A percentile compares a stretch with the other conserved stretches of the same genome.
Evolutionary conservation across 2,329 filamentous ascomycete genomes (phyloP).

Genomic region (Colletotrichum sp.): DNA sequence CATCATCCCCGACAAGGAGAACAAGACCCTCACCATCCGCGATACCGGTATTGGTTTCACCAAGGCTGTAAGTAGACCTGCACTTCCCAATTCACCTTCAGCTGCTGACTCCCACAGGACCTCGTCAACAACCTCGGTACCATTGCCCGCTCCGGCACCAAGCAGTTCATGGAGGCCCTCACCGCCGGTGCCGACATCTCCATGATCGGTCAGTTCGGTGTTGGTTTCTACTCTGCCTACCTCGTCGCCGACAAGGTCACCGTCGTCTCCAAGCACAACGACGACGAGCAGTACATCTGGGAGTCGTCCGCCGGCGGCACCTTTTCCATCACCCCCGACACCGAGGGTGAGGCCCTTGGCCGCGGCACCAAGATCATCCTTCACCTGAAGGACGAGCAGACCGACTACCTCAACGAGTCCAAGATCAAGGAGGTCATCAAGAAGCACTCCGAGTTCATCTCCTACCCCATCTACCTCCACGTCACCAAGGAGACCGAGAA

Average conservation of each 20-base stretch:
- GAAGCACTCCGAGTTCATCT: conserved; percentile 99
- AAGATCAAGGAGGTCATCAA: conserved; percentile 99
- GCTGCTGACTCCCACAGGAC: conserved; percentile 66
- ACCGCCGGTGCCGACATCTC: conserved; percentile 98
- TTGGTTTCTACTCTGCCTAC: conserved; percentile 99
- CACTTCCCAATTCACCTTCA: neutral
- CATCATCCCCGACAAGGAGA: conserved; percentile 97
- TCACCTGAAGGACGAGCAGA: conserved; percentile 99
- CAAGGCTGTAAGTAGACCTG: conserved; percentile 83
- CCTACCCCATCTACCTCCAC: conserved; percentile 99
- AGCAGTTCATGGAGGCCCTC: conserved; percentile 99
- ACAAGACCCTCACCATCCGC: conserved; percentile 95
- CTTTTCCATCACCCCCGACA: conserved; percentile 91
- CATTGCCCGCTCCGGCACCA: conserved; percentile 98
- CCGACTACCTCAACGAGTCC: conserved; percentile 96
- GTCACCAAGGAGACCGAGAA: conserved; percentile 99
- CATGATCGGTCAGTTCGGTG: conserved; percentile 99
- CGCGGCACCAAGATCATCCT: conserved; percentile 98
- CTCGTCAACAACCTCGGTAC: conserved; percentile 99
- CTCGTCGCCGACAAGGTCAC: conserved; percentile 96
- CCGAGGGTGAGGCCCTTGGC: conserved; percentile 87
- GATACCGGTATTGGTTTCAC: conserved; percentile 99
- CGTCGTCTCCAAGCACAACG: conserved; percentile 98
- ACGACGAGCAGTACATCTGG: conserved; percentile 99
- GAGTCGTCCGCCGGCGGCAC: conserved; percentile 97